Base-by-base conservation (phyloP, 441 rosid genomes). In the Mallotus japonicus region DNA sequence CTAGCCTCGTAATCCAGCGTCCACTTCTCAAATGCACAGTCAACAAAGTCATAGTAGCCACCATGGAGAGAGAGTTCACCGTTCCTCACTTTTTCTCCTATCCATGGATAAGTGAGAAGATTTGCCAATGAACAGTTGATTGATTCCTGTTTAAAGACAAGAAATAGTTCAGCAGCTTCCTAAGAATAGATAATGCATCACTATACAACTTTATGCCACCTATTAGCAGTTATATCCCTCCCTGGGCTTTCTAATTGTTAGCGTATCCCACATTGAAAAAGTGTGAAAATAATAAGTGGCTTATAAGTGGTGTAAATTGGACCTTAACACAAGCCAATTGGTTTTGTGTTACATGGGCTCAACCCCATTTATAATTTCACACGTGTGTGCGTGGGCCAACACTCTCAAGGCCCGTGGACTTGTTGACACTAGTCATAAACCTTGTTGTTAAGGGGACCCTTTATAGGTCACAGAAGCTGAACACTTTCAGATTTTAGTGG, bases 21-120 rank as follows among this genome's bases (percentile, higher is more conserved):
- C 99, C 99, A 95, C 80, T 89, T 95, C 92, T 91, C 92, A 40
- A 92, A 93, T 3, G 96, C 78, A 78, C 97, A 93, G 77, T 89
- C 79, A 8, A 88, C 70, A 46, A 95, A 91, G 78, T 93, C 80
- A 63, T 93, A 93, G 84, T 95, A 95, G 50, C 99, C 95, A 13
- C 97, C 99, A 61, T 95, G 96, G 73, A 91, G 77, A 58, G 86
- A 83, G 64, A 95, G 83, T 53, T 73, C 76, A 22, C 91, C 93
- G 51, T 78, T 72, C 82, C 71, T 79, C 75, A 88, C 90, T 76
- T 82, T 93, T 78, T 92, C 99, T 82, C 90, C 91, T 69, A 95
- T 88, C 99, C 98, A 95, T 1, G 98, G 98, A 69, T 93, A 95
- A 69, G 86, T 88, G 59, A 93, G 92, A 68, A 93, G 90, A 75